Evolutionary conservation across 768 basidiomycete genomes (phyloP), one percentile per base, ranked within the genome.

Genomic region (Sistotremastrum suecicum): DNA sequence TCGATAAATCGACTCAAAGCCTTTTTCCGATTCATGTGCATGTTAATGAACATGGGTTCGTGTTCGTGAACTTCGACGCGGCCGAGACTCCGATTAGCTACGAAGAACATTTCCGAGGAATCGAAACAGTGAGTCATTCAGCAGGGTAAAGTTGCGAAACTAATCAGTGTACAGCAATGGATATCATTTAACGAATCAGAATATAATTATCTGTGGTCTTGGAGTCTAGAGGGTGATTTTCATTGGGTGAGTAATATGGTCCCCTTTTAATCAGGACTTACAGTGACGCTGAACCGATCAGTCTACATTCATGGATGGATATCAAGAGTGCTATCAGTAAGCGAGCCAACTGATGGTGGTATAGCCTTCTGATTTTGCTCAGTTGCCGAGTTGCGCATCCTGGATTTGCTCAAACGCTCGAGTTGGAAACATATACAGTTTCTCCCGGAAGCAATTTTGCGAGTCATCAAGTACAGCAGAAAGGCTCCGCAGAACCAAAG

Each of bases 251-350:
- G 20, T 20, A 20, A 20, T 20, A 20, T 20, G 20, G 20, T 20
- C 20, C 20, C 20, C 20, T 20, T 20, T 20, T 20, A 20, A 20
- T 20, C 20, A 20, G 20, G 20, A 20, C 20, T 20, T 20, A 20
- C 20, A 20, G 32, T 7, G 43, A 12, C 20, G 38, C 35, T 32
- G 20, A 30, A 41, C 37, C 48, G 35, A 39, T 20, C 40, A 36
- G 33, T 39, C 37, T 32, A 47, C 50, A 6, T n/a, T 51, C 9
- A 51, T 51, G 43, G 50, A 51, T 37, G 50, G 50, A n/a, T 51
- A 46, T 38, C 49, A 51, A 42, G 50, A 51, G 39, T 51, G 49
- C 36, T 43, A 43, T 34, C 42, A 43, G 39, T 48, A 32, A 34
- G 39, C 11, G 47, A 48, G 28, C 28, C 46, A 37, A n/a, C 32